phyloP scores from a whole-genome alignment of 257 asterid species.

The Gentiana macrophylla region DNA sequence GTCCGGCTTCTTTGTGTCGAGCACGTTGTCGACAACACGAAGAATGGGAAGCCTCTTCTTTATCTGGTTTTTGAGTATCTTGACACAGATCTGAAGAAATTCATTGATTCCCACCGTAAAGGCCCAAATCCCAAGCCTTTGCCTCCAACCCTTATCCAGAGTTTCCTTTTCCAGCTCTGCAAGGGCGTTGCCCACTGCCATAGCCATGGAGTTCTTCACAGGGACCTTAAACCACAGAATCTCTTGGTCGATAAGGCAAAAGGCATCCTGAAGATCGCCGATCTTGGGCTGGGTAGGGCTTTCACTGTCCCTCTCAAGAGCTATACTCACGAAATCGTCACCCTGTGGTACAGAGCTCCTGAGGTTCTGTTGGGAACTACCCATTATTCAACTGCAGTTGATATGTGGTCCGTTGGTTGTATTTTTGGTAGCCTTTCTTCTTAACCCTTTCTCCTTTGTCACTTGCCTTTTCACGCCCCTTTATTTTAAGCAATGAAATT shows the following conservation, averaged over 20 bases:
- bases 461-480: not conserved
- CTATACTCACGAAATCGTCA: constrained; percentile 95
- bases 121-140: constrained; percentile 70
- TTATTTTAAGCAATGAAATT: not conserved
- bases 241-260: constrained; percentile 83
- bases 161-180: constrained; percentile 76
- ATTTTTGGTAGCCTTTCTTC: constrained; percentile 42
- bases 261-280: constrained; percentile 87
- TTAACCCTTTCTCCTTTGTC: not conserved
- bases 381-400: constrained; percentile 90
- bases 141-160: constrained; percentile 51
- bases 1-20: constrained; percentile 87
- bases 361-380: constrained; percentile 86
- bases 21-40: constrained; percentile 52
- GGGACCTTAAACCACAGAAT: constrained; percentile 96
- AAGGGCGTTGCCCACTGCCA: constrained; percentile 95
- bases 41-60: constrained; percentile 79
- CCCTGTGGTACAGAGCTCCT: constrained; percentile 96
- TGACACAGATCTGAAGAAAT: constrained; percentile 86
- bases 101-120: constrained; percentile 74
- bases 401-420: constrained; percentile 99
- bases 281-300: constrained; percentile 93
- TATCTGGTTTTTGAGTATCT: constrained; percentile 90
- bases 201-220: constrained; percentile 91
- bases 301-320: constrained; percentile 93